Base-by-base conservation (phyloP, 2,329 filamentous ascomycete species). In the Pochonia chlamydosporia region DNA sequence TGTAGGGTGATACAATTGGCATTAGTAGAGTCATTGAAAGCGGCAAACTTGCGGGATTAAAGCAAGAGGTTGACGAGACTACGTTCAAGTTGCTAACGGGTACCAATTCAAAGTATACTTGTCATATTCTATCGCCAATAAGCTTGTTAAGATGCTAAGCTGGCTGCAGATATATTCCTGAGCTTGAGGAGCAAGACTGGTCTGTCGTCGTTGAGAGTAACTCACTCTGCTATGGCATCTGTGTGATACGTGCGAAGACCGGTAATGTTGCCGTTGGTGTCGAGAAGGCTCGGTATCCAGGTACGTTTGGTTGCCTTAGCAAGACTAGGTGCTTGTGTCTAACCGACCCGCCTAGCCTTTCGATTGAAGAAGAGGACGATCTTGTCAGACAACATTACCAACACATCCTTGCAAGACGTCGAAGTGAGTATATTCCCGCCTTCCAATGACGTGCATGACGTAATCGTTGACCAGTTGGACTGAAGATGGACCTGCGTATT, bases 171-270 rank as follows among this genome's bases (percentile, higher is more conserved):
- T 48, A 48, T 26, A 25, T 48, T 20, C 46, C 40, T 18, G 46
- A 48, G 26, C 25, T 48, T 40, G 46, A 48, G 18, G 11, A 48
- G 21, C 31, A 25, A 16, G 46, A 48, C 40, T 48, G 46, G 46
- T 20, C 40, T 6, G 30, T 48, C 24, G 23, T 48, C 4, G 23
- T 14, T 35, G 46, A 48, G 4, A 48, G 46, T 33, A 48, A 48
- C 20, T 30, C 46, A 33, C 46, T 48, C 5, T 43, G 46, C 40
- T 48, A 48, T 14, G 46, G 46, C 24, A 26, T 48, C 23, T 41
- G 46, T 25, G 35, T 48, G 21, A 30, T 48, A 14, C 40, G 41
- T 20, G 20, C 18, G 18, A 36, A 28, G 41, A 30, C n/a, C n/a
- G n/a, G n/a, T 8, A 21, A 48, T 8, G 25, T 24, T 14, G 13